phyloP scores from a whole-genome alignment of 768 basidiomycete species.

The Rhodocollybia butyracea region DNA sequence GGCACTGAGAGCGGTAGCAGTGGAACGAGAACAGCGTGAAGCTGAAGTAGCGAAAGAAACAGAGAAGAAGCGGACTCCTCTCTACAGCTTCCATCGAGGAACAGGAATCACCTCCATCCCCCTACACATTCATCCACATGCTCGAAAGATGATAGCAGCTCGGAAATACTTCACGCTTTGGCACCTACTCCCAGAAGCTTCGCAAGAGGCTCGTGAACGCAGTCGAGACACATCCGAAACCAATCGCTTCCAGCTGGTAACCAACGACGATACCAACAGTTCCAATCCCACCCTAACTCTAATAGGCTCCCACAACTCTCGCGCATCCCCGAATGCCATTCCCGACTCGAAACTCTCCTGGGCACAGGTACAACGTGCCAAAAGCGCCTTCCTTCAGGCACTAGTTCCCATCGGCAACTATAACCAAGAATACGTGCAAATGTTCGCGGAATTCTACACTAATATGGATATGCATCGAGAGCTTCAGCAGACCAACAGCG shows the following conservation, averaged over 20 bases:
- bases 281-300: not conserved
- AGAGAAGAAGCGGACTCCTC: slow-evolving; percentile 8
- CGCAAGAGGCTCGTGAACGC: not conserved
- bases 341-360: slow-evolving; percentile 1
- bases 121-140: not conserved
- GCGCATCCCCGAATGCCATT: not conserved
- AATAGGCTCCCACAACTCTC: not conserved
- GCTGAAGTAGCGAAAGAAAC: slow-evolving; percentile 13
- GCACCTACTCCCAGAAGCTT: slow-evolving; percentile 1
- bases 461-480: slow-evolving; percentile 6
- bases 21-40: slow-evolving; percentile 12
- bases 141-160: not conserved
- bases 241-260: not conserved
- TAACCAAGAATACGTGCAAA: not conserved
- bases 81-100: not conserved
- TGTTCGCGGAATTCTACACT: slow-evolving; percentile 2
- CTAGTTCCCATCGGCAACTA: not conserved
- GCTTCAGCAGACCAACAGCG: not conserved
- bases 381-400: not conserved
- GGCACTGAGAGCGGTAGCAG: not conserved
- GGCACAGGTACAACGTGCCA: not conserved
- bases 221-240: not conserved
- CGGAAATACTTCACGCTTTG: slow-evolving; percentile 5
- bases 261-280: not conserved
- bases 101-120: not conserved